A percentile compares a stretch with the other conserved stretches of the same genome.
phyloP scores from a whole-genome alignment of 805 yeast species.

The Candida succiphila region DNA sequence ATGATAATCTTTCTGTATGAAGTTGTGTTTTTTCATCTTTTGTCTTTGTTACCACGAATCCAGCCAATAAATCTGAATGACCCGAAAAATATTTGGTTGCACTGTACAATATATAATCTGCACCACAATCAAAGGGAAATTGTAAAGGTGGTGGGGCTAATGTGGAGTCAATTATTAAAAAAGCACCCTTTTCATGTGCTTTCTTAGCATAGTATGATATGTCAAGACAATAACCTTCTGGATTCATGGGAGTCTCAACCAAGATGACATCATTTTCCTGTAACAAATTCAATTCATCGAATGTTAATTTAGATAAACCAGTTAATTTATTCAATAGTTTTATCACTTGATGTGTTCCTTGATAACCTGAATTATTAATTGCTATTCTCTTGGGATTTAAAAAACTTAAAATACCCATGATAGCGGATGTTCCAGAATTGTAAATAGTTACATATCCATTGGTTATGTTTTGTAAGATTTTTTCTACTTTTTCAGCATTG shows the following conservation, averaged over 20 bases:
- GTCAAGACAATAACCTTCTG: slow-evolving; percentile 34
- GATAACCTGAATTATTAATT: slow-evolving; percentile 38
- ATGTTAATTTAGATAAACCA: slow-evolving; percentile 26
- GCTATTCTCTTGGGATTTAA: slow-evolving; percentile 34
- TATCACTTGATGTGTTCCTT: slow-evolving; percentile 41
- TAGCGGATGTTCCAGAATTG: slow-evolving; percentile 42
- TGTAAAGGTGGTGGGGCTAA: slow-evolving; percentile 49
- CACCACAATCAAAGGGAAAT: slow-evolving; percentile 40
- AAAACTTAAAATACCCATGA: slow-evolving; percentile 37
- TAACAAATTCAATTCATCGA: slow-evolving; percentile 24
- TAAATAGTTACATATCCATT: slow-evolving; percentile 37
- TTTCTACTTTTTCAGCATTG: slow-evolving; percentile 36
- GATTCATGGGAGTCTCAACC: slow-evolving; percentile 47
- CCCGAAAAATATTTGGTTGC: slow-evolving; percentile 51
- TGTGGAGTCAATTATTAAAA: slow-evolving; percentile 40
- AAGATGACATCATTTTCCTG: slow-evolving; percentile 34
- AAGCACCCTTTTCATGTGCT: slow-evolving; percentile 34
- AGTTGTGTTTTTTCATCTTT: slow-evolving; percentile 22
- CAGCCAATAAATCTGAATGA: slow-evolving; percentile 44
- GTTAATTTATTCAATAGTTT: slow-evolving; percentile 31
- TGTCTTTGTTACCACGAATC: slow-evolving; percentile 34
- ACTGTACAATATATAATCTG: slow-evolving; percentile 42
- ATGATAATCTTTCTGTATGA: slow-evolving; percentile 28
- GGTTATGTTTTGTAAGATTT: slow-evolving; percentile 32
- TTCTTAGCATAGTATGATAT: slow-evolving; percentile 30